Base-by-base conservation (phyloP, 176 grass and related monocot genomes). In the Oryza longistaminata region DNA sequence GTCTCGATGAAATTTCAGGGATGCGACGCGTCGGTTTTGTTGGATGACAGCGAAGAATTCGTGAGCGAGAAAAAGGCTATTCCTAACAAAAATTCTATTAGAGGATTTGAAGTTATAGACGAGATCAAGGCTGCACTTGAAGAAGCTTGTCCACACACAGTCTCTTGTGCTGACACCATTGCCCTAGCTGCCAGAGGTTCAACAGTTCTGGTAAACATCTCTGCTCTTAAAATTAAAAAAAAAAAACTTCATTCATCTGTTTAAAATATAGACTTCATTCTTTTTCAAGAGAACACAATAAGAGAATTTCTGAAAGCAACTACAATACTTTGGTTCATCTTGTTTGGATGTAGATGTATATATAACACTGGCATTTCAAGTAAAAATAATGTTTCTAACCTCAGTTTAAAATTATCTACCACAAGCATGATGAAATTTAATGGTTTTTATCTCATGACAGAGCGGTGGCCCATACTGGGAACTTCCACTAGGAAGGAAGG, bases 51-150 rank as follows among this genome's bases (percentile, higher is more conserved):
- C 15, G 46, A 92, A 44, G 83, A 25, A 24, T 68, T 92, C 4
- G 15, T 65, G 40, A 92, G 79, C 39, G 94, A 97, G 87, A 97
- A 94, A 87, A 89, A 85, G 49, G 85, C 91, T 75, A 31, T 89
- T 14, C 89, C 94, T 29, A 94, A 94, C 49, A 97, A 82, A 67
- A 94, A 92, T 58, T 97, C 94, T 49, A 71, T 97, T 5, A 93
- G 94, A 86, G 94, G 94, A 78, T 97, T 94, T 52, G 75, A 97
- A 83, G 94, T 92, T 68, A 90, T 90, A 77, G 94, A 97, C 27
- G 78, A 94, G 67, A 94, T 97, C 70, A 97, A 97, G 90, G 85
- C 76, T 22, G 79, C 72, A 65, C 87, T 97, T 42, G 94, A 97
- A 85, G 82, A 92, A 89, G 85, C 82, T 88, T 94, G 94, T 62